Percentiles rank a stretch among this genome's conserved stretches.
These are phyloP conservation scores for Tulasnella sp. DNA, from an alignment of 768 basidiomycete species.

Conservation along the genomic window DNA sequence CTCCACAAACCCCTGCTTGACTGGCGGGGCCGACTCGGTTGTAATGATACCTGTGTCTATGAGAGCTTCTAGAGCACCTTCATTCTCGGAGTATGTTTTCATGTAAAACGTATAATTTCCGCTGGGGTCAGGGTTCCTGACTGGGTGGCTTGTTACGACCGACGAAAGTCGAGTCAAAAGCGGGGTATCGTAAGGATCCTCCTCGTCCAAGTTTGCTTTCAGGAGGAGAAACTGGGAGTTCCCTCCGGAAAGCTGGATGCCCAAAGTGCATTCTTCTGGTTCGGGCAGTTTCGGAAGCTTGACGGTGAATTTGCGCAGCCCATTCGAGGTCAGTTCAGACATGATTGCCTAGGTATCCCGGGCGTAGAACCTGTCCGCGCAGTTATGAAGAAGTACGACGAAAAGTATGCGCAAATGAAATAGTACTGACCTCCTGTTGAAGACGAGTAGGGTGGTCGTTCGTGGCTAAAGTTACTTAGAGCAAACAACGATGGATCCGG, in stretches of 20 bases:
- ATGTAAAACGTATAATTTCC: conserved; percentile 21
- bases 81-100: conserved; percentile 34
- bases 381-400: too few species aligned
- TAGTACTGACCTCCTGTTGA: too few species aligned
- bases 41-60: conserved; percentile 24
- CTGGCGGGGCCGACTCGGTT: conserved; percentile 27
- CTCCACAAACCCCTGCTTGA: conserved; percentile 32
- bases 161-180: conserved; percentile 22
- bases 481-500: neutral
- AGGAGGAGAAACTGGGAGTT: conserved; percentile 11
- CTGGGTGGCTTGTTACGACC: conserved; percentile 6
- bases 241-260: conserved; percentile 6
- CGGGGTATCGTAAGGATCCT: conserved; percentile 19
- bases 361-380: too few species aligned
- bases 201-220: neutral
- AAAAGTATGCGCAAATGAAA: too few species aligned
- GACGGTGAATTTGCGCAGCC: conserved; percentile 8
- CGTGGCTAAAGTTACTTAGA: too few species aligned
- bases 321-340: neutral
- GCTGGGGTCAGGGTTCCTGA: neutral
- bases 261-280: conserved; percentile 4
- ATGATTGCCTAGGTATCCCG: neutral
- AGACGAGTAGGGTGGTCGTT: too few species aligned
- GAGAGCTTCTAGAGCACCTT: conserved; percentile 27
- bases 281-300: conserved; percentile 19